Evolutionary conservation across 352 stramenopile species (phyloP).

Genomic region (Phytophthora boehmeriae): DNA sequence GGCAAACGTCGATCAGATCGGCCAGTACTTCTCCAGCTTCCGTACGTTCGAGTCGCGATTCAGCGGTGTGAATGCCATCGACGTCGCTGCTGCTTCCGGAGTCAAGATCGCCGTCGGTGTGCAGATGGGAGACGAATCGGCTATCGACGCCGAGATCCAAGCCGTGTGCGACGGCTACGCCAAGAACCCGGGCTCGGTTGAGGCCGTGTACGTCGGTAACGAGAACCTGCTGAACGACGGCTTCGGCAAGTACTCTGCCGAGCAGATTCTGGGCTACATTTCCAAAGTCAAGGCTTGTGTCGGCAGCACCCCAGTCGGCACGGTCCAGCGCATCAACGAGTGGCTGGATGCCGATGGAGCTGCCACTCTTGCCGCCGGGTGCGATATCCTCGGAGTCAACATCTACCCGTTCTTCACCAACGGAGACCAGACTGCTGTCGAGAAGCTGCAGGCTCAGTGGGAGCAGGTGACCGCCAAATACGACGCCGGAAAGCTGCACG

Average conservation of each 20-base stretch:
- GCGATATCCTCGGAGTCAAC: conserved; percentile 42
- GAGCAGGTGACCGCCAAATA: conserved; percentile 47
- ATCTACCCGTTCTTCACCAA: conserved; percentile 70
- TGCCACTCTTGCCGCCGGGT: conserved; percentile 26
- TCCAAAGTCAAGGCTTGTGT: conserved; percentile 62
- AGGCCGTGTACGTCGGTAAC: conserved; percentile 77
- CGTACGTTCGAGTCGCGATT: conserved; percentile 77
- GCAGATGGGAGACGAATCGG: conserved; percentile 51
- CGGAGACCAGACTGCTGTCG: conserved; percentile 24
- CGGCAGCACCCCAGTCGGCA: conserved; percentile 43
- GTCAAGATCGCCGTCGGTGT: conserved; percentile 70
- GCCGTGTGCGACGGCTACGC: conserved; percentile 59
- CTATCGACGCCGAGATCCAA: conserved; percentile 58
- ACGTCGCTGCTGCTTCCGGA: conserved; percentile 40
- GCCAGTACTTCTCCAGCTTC: conserved; percentile 59
- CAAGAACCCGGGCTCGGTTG: conserved; percentile 38
- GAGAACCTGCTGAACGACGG: conserved; percentile 66
- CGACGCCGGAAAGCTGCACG: conserved; percentile 33
- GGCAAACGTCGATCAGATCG: conserved; percentile 39
- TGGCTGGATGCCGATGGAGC: conserved; percentile 41
- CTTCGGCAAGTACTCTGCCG: conserved; percentile 46
- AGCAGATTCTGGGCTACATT: conserved; percentile 57
- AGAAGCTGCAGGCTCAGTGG: conserved; percentile 64
- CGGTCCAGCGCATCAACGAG: conserved; percentile 77
- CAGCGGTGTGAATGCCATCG: conserved; percentile 52